These are phyloP conservation scores for Piper betle DNA, from an alignment of 164 flowering plant species.

Conservation along the genomic window DNA sequence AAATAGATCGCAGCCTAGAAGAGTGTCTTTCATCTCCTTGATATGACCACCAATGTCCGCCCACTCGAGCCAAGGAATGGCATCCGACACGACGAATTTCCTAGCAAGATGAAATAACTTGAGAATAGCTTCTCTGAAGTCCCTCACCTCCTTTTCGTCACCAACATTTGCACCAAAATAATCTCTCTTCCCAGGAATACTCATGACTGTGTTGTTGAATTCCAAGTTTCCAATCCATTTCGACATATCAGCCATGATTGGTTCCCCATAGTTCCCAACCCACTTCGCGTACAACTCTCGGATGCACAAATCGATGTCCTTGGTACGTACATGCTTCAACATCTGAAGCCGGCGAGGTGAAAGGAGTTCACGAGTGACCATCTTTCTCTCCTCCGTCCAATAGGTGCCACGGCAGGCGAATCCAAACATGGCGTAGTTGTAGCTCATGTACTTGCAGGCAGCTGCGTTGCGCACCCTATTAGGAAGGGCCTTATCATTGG, in stretches of 20 bases:
- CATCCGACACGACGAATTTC: not conserved
- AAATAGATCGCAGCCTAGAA: too few species aligned
- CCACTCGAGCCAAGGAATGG: not conserved
- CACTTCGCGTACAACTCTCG: too few species aligned
- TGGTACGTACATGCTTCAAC: not conserved
- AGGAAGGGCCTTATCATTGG: too few species aligned
- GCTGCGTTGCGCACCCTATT: too few species aligned
- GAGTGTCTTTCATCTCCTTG: too few species aligned
- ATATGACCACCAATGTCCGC: not conserved
- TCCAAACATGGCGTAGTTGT: too few species aligned
- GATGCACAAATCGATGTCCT: not conserved
- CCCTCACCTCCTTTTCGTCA: not conserved
- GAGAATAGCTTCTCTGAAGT: not conserved
- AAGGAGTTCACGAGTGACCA: not conserved
- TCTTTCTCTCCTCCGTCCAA: not conserved
- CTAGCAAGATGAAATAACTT: not conserved
- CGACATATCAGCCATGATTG: not conserved
- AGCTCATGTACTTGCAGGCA: too few species aligned
- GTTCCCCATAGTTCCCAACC: not conserved
- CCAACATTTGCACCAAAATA: not conserved
- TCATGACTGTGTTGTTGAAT: not conserved
- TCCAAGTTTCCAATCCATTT: not conserved
- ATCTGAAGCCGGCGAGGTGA: not conserved
- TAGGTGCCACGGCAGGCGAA: too few species aligned
- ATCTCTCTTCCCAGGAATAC: not conserved